Evolutionary conservation across 2,329 filamentous ascomycete species (phyloP).

Genomic region (Clarireedia monteithiana): DNA sequence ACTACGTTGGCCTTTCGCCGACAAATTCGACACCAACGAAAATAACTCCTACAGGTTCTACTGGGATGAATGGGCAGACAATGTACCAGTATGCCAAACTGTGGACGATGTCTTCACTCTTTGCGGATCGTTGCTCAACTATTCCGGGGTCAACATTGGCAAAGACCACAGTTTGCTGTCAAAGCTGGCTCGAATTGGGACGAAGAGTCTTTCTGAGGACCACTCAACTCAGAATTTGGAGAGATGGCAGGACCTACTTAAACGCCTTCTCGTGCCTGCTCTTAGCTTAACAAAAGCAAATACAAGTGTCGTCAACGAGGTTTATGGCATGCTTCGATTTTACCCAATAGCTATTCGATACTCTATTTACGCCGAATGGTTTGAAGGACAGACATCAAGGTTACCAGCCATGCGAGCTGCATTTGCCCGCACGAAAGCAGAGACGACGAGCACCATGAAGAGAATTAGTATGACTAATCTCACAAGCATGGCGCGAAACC

Average conservation of each 20-base stretch:
- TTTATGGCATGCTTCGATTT: conserved; percentile 74
- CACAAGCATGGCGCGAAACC: conserved; percentile 72
- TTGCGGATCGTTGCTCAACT: conserved; percentile 74
- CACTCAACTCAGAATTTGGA: conserved; percentile 59
- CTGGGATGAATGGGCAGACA: conserved; percentile 95
- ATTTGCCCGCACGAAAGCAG: conserved; percentile 67
- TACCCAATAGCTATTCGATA: conserved; percentile 75
- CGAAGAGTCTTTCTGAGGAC: conserved; percentile 64
- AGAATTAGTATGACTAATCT: conserved; percentile 83
- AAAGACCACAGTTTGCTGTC: conserved; percentile 70
- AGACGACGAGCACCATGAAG: conserved; percentile 82
- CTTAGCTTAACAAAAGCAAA: conserved; percentile 83
- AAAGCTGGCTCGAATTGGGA: conserved; percentile 81
- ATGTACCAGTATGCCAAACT: conserved; percentile 81
- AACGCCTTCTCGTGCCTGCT: conserved; percentile 77
- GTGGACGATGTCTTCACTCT: conserved; percentile 87
- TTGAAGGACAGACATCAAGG: conserved; percentile 68
- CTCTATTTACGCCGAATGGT: conserved; percentile 91
- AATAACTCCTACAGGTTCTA: conserved; percentile 83
- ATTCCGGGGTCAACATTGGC: conserved; percentile 84
- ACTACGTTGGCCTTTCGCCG: conserved; percentile 77
- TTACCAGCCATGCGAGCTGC: conserved; percentile 69
- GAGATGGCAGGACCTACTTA: conserved; percentile 80
- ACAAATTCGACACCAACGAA: conserved; percentile 67
- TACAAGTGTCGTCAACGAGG: conserved; percentile 73